These are phyloP conservation scores for Capronia epimyces DNA, from an alignment of 2,329 filamentous ascomycete genomes.

Conservation along the genomic window DNA sequence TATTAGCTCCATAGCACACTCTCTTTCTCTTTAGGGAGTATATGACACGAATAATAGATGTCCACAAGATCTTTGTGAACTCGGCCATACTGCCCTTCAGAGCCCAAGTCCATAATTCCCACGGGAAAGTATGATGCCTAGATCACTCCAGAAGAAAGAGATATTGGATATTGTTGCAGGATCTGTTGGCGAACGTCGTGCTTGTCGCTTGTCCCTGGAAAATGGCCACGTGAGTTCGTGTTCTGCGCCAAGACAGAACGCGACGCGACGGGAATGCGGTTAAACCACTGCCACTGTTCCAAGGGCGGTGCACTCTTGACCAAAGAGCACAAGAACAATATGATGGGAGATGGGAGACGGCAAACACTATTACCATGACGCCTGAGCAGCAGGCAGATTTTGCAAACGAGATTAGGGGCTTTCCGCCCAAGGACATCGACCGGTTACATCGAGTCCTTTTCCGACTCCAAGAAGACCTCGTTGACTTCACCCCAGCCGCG, in stretches of 20 bases:
- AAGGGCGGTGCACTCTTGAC: background rate
- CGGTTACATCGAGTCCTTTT: constrained; percentile 17
- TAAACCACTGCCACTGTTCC: background rate
- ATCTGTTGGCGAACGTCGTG: no score
- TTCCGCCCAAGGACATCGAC: constrained; percentile 17
- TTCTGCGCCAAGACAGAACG: background rate
- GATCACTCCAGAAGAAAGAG: background rate
- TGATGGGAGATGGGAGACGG: background rate
- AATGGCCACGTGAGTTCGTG: background rate
- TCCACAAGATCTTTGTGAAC: no score
- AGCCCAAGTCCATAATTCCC: constrained; percentile 19
- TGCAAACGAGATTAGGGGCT: constrained; percentile 8
- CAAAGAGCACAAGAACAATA: background rate
- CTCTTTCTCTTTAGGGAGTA: no score
- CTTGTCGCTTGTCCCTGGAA: no score
- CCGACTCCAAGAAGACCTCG: constrained; percentile 9
- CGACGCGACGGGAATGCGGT: background rate
- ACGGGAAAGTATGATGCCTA: constrained; percentile 18
- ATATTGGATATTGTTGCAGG: constrained; percentile 19
- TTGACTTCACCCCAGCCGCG: constrained; percentile 1
- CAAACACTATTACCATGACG: constrained; percentile 8
- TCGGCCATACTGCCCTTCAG: no score
- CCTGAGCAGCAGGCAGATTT: constrained; percentile 16
- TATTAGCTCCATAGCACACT: no score
- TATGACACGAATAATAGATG: no score